phyloP scores from a whole-genome alignment of 495 filamentous ascomycete species.

The Wilcoxina mikolae region DNA sequence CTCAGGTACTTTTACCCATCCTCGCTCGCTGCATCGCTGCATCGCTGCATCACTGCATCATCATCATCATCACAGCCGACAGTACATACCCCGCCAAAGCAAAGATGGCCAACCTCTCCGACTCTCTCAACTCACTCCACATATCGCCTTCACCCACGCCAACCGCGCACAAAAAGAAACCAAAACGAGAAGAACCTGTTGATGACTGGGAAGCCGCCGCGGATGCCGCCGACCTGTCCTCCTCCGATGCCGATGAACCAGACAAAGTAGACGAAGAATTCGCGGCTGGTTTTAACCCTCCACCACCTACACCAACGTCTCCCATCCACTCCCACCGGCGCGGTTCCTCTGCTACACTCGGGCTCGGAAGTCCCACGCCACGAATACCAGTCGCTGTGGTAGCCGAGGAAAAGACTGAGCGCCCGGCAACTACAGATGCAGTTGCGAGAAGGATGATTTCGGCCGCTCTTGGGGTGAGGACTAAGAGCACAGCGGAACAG shows the following conservation, averaged over 20 bases:
- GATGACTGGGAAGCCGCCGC: no score
- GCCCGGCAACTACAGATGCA: constrained; percentile 81
- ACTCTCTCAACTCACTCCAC: not conserved
- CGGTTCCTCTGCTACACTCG: constrained; percentile 30
- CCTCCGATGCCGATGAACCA: not conserved
- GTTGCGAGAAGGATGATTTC: constrained; percentile 85
- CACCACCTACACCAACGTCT: constrained; percentile 31
- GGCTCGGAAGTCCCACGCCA: constrained; percentile 16
- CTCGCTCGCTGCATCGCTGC: not conserved
- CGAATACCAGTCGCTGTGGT: constrained; percentile 19
- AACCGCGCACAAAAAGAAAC: not conserved
- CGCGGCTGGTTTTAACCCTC: constrained; percentile 17
- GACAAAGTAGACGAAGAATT: not conserved
- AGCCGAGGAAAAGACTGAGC: constrained; percentile 6
- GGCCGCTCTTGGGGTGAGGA: constrained; percentile 65
- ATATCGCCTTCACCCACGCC: not conserved
- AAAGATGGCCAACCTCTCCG: not conserved
- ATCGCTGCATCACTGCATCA: no score
- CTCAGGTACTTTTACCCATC: not conserved
- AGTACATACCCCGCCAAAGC: not conserved
- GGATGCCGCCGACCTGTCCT: not conserved
- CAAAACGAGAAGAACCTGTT: not conserved
- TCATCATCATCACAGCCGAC: not conserved
- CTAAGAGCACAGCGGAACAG: constrained; percentile 76
- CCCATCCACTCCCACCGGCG: constrained; percentile 44